Evolutionary conservation across 805 yeast genomes (phyloP).

Genomic region (Pichia heedii): DNA sequence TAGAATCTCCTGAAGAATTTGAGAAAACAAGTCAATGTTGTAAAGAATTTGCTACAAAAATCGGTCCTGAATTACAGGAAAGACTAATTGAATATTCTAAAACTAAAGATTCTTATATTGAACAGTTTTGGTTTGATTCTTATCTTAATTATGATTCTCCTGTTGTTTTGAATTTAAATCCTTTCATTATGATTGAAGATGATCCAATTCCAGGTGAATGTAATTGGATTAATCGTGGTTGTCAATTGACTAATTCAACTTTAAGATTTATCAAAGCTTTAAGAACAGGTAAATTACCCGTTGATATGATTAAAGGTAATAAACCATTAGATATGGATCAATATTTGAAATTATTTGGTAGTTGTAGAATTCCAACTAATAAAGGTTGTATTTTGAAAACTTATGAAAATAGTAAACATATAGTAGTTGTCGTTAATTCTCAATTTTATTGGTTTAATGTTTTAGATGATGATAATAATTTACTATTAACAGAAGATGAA

Average conservation of each 20-base stretch:
- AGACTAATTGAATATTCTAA: constrained; percentile 54
- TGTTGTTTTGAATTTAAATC: constrained; percentile 85
- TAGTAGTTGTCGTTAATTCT: constrained; percentile 72
- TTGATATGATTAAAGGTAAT: constrained; percentile 57
- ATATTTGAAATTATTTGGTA: constrained; percentile 77
- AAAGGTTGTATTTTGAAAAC: constrained; percentile 82
- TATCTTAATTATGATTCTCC: constrained; percentile 82
- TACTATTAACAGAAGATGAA: constrained; percentile 67
- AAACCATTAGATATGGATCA: constrained; percentile 83
- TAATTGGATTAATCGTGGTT: constrained; percentile 71
- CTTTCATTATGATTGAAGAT: constrained; percentile 83
- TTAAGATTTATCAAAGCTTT: constrained; percentile 74
- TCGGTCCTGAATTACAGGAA: constrained; percentile 51
- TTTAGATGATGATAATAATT: constrained; percentile 59
- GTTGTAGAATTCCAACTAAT: constrained; percentile 76
- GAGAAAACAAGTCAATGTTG: constrained; percentile 51
- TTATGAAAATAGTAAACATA: constrained; percentile 66
- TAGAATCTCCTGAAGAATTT: constrained; percentile 74
- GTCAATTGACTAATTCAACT: constrained; percentile 66
- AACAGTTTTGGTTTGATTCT: constrained; percentile 91
- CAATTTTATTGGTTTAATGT: constrained; percentile 96
- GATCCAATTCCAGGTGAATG: constrained; percentile 69
- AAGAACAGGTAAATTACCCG: constrained; percentile 62
- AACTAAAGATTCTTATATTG: constrained; percentile 70
- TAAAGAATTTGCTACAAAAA: constrained; percentile 41